phyloP scores from a whole-genome alignment of 2,329 filamentous ascomycete genomes.

The Diatrype stigma region DNA sequence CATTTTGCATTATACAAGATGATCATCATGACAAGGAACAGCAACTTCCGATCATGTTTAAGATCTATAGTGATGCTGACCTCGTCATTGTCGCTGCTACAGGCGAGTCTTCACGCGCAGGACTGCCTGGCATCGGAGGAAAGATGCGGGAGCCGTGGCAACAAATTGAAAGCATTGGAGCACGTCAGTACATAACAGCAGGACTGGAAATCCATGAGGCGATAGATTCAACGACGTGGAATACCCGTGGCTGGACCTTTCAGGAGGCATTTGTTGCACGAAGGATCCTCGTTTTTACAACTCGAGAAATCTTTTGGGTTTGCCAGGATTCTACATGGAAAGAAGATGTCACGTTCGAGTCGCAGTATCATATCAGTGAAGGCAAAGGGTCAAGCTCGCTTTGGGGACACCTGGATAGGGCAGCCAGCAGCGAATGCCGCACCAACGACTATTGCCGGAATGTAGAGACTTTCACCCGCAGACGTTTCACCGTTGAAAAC shows the following conservation, averaged over 20 bases:
- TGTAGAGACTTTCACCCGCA: not conserved
- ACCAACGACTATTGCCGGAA: not conserved
- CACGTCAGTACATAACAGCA: not conserved
- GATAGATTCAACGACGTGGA: not conserved
- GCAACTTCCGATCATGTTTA: conserved; percentile 10
- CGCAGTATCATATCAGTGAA: not conserved
- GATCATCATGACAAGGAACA: conserved; percentile 11
- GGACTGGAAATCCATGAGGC: not conserved
- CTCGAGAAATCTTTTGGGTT: not conserved
- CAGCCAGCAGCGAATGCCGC: not conserved
- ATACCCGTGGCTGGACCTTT: not conserved
- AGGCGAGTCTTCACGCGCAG: not conserved
- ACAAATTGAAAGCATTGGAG: not conserved
- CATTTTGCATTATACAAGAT: conserved; percentile 20
- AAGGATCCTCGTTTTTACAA: not conserved
- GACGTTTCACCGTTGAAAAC: not conserved
- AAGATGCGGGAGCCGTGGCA: not conserved
- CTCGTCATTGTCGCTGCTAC: conserved; percentile 13
- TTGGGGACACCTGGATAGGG: not conserved
- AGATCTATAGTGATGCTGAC: conserved; percentile 12
- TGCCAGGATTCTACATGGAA: not conserved
- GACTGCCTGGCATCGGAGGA: not conserved
- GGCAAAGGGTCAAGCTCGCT: not conserved
- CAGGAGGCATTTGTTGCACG: not conserved
- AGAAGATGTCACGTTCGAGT: not conserved